Conservation (phyloP, 169 alveolate species). For the Plasmodium gaboni region DNA sequence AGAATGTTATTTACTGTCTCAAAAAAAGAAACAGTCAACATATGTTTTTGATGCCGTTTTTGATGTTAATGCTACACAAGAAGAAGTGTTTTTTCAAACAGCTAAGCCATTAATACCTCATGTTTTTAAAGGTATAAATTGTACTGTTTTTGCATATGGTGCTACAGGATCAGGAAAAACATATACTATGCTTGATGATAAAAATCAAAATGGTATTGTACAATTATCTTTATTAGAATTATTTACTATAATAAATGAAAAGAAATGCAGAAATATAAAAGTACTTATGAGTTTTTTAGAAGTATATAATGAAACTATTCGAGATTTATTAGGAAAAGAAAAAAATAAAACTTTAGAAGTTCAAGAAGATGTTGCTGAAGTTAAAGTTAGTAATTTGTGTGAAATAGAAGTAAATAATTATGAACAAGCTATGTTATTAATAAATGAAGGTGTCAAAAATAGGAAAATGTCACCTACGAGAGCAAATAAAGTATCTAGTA, state of each 20-base stretch:
- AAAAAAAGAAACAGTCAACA: conserved; percentile 85
- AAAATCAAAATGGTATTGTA: conserved; percentile 93
- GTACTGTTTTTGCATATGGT: conserved; percentile 98
- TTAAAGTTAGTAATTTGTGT: conserved; percentile 83
- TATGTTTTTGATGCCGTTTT: conserved; percentile 95
- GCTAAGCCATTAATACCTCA: conserved; percentile 91
- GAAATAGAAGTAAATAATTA: conserved; percentile 78
- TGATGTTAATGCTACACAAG: conserved; percentile 90
- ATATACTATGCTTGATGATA: conserved; percentile 96
- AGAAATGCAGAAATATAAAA: conserved; percentile 69
- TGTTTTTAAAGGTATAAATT: conserved; percentile 93
- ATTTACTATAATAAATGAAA: conserved; percentile 83
- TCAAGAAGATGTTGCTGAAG: conserved; percentile 87
- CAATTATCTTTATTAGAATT: conserved; percentile 91
- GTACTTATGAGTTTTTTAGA: conserved; percentile 93
- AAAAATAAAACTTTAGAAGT: conserved; percentile 80
- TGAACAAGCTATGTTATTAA: conserved; percentile 91
- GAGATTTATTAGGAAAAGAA: conserved; percentile 93
- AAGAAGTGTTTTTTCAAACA: conserved; percentile 90
- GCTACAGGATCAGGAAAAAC: conserved; percentile 99
- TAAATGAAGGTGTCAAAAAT: conserved; percentile 93
- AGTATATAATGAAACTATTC: conserved; percentile 96
- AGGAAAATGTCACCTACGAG: conserved; percentile 96
- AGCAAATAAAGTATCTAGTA: conserved; percentile 94
- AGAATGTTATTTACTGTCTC: conserved; percentile 84